Base-by-base conservation (phyloP, 768 basidiomycete genomes). In the Tulasnella sp. region DNA sequence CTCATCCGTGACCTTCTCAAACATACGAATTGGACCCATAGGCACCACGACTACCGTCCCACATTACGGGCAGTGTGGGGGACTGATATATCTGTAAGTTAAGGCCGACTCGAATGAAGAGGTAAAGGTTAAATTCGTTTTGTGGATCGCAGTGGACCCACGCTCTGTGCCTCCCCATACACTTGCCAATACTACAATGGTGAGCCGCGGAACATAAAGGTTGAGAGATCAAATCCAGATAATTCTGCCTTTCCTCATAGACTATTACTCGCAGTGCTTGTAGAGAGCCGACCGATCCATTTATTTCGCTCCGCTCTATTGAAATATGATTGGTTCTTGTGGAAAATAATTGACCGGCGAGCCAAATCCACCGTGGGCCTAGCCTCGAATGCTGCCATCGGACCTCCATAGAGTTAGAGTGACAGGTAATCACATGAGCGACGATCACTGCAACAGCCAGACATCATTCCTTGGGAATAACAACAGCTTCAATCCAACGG, bases 401-500 rank as follows among this genome's bases (percentile, higher is more conserved):
- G 28, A 9, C 20, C 16, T 16, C 37, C 24, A 22, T 75, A n/a
- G n/a, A n/a, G n/a, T n/a, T 5, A 20, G n/a, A 6, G 42, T 16
- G 31, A 5, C 50, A 4, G 28, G 82, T 84, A 86, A 90, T 11
- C 86, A 88, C 75, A 87, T 91, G 87, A 89, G 88, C 81, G 87
- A 87, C 80, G 83, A 83, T 69, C 90, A 87, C 87, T 90, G 90
- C 85, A 86, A 84, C 64, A 85, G 83, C 64, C 87, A 88, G 83
- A 89, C 89, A 86, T 82, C 85, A 41, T 85, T 84, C 20, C 88
- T 89, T 84, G 87, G 87, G 37, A 87, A 89, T 85, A 85, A 84
- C 50, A 86, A 87, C 83, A 84, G 84, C 82, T 89, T 89, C 86
- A 83, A 74, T 76, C 82, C 78, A 85, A 86, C 81, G 89, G 89